Conservation (phyloP, 129 eudicot species). For the Arctium minus region DNA sequence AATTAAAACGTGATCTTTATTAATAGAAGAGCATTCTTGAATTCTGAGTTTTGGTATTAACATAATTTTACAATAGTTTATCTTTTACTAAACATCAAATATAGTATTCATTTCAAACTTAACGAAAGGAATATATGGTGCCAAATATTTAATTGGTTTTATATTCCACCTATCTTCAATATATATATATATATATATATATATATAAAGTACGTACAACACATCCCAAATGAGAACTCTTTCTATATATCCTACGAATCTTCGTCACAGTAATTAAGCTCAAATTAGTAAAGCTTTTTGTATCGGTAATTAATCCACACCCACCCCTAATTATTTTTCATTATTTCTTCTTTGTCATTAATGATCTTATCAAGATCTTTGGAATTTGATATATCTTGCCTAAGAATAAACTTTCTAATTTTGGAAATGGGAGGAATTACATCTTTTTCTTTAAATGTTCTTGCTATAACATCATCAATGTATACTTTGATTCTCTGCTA, state of each 20-base stretch:
- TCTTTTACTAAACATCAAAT: no score
- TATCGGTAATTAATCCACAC: background rate
- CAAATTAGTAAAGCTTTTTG: constrained; percentile 29
- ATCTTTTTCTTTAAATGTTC: constrained; percentile 1
- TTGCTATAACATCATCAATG: constrained; percentile 1
- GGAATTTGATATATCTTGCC: constrained; percentile 5
- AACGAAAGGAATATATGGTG: background rate
- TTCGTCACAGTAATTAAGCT: constrained; percentile 22
- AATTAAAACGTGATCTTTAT: no score
- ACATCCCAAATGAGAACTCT: constrained; percentile 18
- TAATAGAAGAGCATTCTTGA: no score
- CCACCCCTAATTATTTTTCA: constrained; percentile 8
- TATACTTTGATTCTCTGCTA: constrained; percentile 11
- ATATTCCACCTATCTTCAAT: constrained; percentile 18
- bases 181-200: background rate
- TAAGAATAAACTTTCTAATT: constrained; percentile 18
- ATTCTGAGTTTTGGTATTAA: no score
- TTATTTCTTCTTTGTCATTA: constrained; percentile 9
- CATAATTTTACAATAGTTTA: no score
- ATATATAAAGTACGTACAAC: background rate
- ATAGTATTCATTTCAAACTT: no score
- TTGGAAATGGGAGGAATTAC: background rate
- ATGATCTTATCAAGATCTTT: constrained; percentile 3
- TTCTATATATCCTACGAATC: constrained; percentile 13
- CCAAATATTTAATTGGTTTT: background rate